Conservation (phyloP, 2,329 filamentous ascomycete species). For the Exophiala oligosperma region DNA sequence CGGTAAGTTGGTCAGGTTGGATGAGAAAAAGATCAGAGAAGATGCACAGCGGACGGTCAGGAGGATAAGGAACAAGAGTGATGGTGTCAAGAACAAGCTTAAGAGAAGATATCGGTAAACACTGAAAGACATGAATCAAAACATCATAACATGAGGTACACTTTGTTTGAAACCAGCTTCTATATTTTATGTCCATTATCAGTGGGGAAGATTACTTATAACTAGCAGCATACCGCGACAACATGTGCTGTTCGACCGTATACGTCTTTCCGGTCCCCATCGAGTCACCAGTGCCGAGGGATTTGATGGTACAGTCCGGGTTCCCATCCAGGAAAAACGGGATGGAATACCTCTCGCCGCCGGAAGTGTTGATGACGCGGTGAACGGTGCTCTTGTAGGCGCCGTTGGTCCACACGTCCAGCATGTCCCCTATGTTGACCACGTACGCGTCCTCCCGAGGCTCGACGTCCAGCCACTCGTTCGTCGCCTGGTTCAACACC, state of each 20-base stretch:
- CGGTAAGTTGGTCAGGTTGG: conserved; percentile 39
- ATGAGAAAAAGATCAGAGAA: conserved; percentile 42
- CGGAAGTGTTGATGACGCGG: background rate
- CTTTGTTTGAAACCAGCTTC: too few relatives aligned
- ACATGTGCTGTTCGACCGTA: too few relatives aligned
- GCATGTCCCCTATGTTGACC: background rate
- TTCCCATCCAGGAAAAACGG: background rate
- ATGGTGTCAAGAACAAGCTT: too few relatives aligned
- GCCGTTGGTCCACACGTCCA: background rate
- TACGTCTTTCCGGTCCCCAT: background rate
- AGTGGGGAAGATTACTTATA: too few relatives aligned
- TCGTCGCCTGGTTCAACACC: background rate
- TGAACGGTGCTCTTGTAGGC: background rate
- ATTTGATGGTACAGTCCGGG: background rate
- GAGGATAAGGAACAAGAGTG: conserved; percentile 1
- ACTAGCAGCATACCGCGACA: too few relatives aligned
- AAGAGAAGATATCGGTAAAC: conserved; percentile 7
- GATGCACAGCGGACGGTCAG: conserved; percentile 36
- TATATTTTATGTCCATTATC: too few relatives aligned
- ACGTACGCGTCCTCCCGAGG: background rate
- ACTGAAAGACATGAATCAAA: too few relatives aligned
- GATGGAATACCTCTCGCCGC: background rate
- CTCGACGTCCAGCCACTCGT: background rate
- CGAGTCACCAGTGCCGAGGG: background rate
- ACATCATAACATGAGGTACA: too few relatives aligned